Conservation (phyloP, 331 rosid species). For the Erythrophleum ivorense region DNA sequence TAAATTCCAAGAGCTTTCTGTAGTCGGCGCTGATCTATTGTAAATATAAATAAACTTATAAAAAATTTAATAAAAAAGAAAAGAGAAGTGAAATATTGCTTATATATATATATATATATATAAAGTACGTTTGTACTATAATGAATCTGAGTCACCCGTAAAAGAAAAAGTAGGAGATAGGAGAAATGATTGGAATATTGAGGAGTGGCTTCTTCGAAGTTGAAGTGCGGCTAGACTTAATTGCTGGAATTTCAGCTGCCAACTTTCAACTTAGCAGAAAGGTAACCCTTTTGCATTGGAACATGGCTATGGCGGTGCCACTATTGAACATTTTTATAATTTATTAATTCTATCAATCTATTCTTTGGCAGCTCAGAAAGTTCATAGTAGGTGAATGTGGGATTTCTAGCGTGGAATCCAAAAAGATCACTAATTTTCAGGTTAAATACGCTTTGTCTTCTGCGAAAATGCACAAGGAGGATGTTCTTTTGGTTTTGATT, state of each 20-base stretch:
- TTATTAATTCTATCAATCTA: slow-evolving; percentile 16
- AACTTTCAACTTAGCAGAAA: slow-evolving; percentile 51
- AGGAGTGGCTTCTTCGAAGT: slow-evolving; percentile 46
- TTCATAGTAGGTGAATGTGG: slow-evolving; percentile 38
- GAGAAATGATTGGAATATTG: slow-evolving; percentile 38
- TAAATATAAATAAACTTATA: background rate
- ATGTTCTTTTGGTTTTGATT: slow-evolving; percentile 28
- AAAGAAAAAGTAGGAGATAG: slow-evolving; percentile 48
- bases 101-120: background rate
- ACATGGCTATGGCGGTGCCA: slow-evolving; percentile 56
- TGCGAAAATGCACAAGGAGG: slow-evolving; percentile 37
- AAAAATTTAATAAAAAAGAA: background rate
- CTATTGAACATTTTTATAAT: slow-evolving; percentile 5
- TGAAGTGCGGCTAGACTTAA: slow-evolving; percentile 30
- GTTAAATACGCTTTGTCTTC: slow-evolving; percentile 32
- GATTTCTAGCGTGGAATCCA: slow-evolving; percentile 35
- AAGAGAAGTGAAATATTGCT: background rate
- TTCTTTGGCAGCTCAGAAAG: slow-evolving; percentile 42
- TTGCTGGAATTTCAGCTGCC: slow-evolving; percentile 45
- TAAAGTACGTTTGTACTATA: background rate
- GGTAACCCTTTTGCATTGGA: slow-evolving; percentile 47
- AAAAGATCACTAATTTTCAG: slow-evolving; percentile 28
- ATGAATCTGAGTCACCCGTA: slow-evolving; percentile 64
- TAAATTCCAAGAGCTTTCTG: slow-evolving; percentile 22
- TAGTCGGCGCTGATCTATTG: slow-evolving; percentile 52